Percentiles rank a stretch among this genome's conserved stretches.
Evolutionary conservation across 108 stramenopile species (phyloP).

Genomic region (Pinguiococcus pyrenoidosus): DNA sequence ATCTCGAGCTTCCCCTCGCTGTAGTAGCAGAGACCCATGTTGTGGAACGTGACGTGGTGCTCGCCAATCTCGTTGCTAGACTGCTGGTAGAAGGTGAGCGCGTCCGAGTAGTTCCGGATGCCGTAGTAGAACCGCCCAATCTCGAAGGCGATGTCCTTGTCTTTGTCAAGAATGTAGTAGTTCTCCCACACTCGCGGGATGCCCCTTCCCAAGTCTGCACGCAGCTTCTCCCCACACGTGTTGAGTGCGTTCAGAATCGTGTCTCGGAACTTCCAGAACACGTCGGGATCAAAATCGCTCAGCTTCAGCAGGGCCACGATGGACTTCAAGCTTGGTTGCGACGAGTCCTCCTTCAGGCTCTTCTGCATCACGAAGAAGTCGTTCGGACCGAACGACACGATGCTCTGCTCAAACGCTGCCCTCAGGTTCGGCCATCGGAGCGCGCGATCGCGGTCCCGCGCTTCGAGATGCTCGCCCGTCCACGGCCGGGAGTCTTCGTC

Average conservation of each 20-base stretch:
- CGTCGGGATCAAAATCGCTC: constrained; percentile 54
- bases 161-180: constrained; percentile 49
- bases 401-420: constrained; percentile 35
- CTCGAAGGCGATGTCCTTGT: constrained; percentile 51
- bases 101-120: constrained; percentile 40
- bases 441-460: constrained; percentile 20
- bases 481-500: neutral
- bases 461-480: constrained; percentile 16
- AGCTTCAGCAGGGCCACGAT: constrained; percentile 45
- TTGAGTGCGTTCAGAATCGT: constrained; percentile 37
- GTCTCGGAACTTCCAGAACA: constrained; percentile 56
- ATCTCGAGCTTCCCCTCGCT: constrained; percentile 21
- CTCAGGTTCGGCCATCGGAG: constrained; percentile 27
- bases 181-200: constrained; percentile 45
- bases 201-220: constrained; percentile 43
- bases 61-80: constrained; percentile 38
- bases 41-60: constrained; percentile 59
- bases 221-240: constrained; percentile 25
- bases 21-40: constrained; percentile 56
- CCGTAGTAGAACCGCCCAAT: constrained; percentile 49
- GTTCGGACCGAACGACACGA: constrained; percentile 50
- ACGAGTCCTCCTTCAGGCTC: constrained; percentile 43
- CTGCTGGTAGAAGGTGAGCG: constrained; percentile 36
- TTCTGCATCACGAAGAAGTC: constrained; percentile 58
- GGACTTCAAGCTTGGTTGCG: constrained; percentile 34